These are phyloP conservation scores for Backusella westeae DNA, from an alignment of 192 early-diverging fungal species.

Conservation along the genomic window DNA sequence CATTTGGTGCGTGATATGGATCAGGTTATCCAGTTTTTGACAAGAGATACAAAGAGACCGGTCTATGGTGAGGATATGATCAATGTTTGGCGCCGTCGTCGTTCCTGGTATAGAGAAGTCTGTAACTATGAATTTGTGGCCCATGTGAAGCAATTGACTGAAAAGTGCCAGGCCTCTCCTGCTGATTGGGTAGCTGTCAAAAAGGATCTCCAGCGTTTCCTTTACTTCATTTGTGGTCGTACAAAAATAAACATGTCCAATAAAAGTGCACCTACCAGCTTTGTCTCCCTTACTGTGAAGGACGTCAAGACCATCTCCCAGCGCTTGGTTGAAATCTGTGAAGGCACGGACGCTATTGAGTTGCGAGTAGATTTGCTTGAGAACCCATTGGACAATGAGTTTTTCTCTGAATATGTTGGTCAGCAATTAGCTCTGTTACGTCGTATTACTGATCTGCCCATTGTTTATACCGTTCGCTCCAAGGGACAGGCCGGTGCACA, in stretches of 20 bases:
- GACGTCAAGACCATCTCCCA: constrained; percentile 53
- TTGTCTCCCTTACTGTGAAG: constrained; percentile 83
- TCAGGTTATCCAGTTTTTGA: constrained; percentile 77
- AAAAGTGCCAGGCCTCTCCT: constrained; percentile 43
- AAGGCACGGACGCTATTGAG: constrained; percentile 89
- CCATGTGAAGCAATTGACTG: constrained; percentile 25
- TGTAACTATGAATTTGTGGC: constrained; percentile 82
- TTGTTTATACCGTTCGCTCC: constrained; percentile 95
- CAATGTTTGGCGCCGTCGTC: constrained; percentile 76
- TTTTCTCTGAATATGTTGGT: constrained; percentile 61
- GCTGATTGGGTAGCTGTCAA: constrained; percentile 71
- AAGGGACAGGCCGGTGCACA: constrained; percentile 84
- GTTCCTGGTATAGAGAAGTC: constrained; percentile 73
- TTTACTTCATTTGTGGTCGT: constrained; percentile 60
- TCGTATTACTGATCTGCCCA: constrained; percentile 67
- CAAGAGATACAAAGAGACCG: constrained; percentile 79
- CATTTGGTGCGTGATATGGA: constrained; percentile 82
- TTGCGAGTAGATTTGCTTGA: constrained; percentile 87
- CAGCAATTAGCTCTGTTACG: constrained; percentile 81
- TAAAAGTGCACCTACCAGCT: constrained; percentile 58
- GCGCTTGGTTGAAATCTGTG: constrained; percentile 58
- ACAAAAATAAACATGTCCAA: constrained; percentile 27
- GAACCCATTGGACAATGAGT: constrained; percentile 34
- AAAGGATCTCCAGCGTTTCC: constrained; percentile 68
- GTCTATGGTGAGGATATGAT: constrained; percentile 78